Evolutionary conservation across 139 green algal genomes (phyloP), one percentile per base, ranked within the genome.

Genomic region (Chlorella sp.): DNA sequence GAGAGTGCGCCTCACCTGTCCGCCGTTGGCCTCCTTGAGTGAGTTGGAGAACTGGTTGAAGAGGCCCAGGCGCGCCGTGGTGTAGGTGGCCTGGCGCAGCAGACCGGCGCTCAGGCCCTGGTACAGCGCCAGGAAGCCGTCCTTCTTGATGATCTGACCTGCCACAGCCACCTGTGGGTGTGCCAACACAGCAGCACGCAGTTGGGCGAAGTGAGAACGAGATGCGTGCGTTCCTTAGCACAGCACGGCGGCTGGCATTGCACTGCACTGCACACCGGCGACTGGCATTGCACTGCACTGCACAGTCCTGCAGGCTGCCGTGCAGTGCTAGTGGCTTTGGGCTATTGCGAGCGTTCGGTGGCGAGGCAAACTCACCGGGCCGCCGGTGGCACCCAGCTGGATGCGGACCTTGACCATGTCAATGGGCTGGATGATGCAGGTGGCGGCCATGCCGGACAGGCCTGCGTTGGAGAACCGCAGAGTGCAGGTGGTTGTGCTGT

Each of bases 391-490:
- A n/a, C 93, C 94, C 64, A 99, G 87, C 81, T 99, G 95, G 26
- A 99, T 84, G 50, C 91, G 85, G 49, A 98, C 95, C 79, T 98
- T 98, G 49, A 98, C 90, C 92, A 98, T 98, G 72, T 98, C 94
- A 78, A 97, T 91, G 29, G 93, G 91, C 88, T 98, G 95, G 62
- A 97, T 95, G 79, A 93, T 89, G 77, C 86, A 95, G 0, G 90
- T 96, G 0, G 86, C 81, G 62, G 74, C 66, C 94, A 99, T 98
- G 64, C 95, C 95, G 0, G 85, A 88, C 14, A 91, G 42, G 32
- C 63, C 55, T 55, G 42, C 42, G 17, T 55, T 10, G 42, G 42
- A 17, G 10, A 55, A 55, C n/a, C n/a, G n/a, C n/a, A n/a, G n/a
- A n/a, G n/a, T n/a, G n/a, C n/a, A n/a, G n/a, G n/a, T n/a, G n/a